phyloP scores from a whole-genome alignment of 805 yeast species.

The Monosporozyma aquatica region DNA sequence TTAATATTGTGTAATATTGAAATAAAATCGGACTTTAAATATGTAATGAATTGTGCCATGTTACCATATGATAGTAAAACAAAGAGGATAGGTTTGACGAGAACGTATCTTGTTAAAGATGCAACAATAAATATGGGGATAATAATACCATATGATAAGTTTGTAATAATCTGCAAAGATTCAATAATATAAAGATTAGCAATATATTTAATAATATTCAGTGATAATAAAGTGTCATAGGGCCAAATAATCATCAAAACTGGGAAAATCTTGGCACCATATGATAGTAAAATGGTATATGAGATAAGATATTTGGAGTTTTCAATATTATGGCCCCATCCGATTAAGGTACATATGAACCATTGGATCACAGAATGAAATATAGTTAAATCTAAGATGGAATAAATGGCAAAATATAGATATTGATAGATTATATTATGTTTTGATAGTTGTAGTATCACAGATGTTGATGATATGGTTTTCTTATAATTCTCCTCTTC shows the following conservation, averaged over 20 bases:
- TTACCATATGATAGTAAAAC: constrained; percentile 14
- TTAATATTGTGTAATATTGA: background rate
- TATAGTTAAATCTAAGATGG: constrained; percentile 38
- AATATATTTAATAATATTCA: constrained; percentile 48
- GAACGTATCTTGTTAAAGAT: constrained; percentile 12
- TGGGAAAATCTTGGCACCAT: constrained; percentile 77
- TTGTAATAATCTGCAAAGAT: constrained; percentile 42
- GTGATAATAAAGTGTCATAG: constrained; percentile 69
- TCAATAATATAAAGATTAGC: constrained; percentile 59
- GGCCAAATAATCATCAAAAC: constrained; percentile 95
- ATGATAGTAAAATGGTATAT: constrained; percentile 63
- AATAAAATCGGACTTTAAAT: constrained; percentile 1
- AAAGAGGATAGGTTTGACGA: constrained; percentile 18
- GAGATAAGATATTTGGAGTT: constrained; percentile 35
- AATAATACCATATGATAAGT: constrained; percentile 21
- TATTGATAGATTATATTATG: constrained; percentile 43
- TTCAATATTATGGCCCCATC: constrained; percentile 28
- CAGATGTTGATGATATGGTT: background rate
- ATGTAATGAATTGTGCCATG: background rate
- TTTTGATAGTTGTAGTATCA: constrained; percentile 8
- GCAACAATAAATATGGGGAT: constrained; percentile 14
- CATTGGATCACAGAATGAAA: constrained; percentile 34
- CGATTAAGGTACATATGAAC: constrained; percentile 19
- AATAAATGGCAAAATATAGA: constrained; percentile 43
- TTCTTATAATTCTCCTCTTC: constrained; percentile 49